Base-by-base conservation (phyloP, 2,329 filamentous ascomycete genomes). In the Cercospora berteroae region DNA sequence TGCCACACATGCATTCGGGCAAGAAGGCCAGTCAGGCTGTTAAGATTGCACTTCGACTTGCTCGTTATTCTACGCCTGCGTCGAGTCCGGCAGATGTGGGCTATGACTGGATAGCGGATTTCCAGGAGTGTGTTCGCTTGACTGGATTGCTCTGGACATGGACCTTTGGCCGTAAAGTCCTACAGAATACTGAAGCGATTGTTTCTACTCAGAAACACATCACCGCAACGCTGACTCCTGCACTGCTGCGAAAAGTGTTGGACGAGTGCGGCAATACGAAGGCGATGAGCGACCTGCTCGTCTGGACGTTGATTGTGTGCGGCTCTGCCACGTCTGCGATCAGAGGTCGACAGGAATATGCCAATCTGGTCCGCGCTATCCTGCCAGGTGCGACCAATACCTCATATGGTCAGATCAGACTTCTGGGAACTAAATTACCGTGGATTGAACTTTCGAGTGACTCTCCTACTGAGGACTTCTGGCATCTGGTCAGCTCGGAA, bases 271-370 rank as follows among this genome's bases (percentile, higher is more conserved):
- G 20, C 13, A 55, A 64, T 8, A 64, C 33, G 5, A 33, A 42
- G 6, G 55, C 67, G 1, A 58, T 66, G 12, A 60, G 48, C 3
- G 67, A 71, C 8, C 31, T 71, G 16, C 56, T 69, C 1, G 60
- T 68, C 10, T 71, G 69, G 69, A 69, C 68, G 44, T 33, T 71
- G 4, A 56, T 69, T n/a, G 65, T 71, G 4, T 65, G 57, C 18
- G 66, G 67, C 39, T 67, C 66, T 2, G 65, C 67, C 10, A 62
- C 65, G 7, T 20, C 39, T 5, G n/a, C 62, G 0, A 13, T 16
- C 9, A 61, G 64, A 16, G 60, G 67, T 10, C 63, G 57, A 29
- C 58, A 60, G 4, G 62, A 66, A n/a, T 71, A 68, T 23, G 67
- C 65, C 2, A 60, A 48, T 0, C 13, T 71, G 33, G 58, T 69